Conservation (phyloP, 768 basidiomycete genomes). For the Agrocybe pediades region DNA sequence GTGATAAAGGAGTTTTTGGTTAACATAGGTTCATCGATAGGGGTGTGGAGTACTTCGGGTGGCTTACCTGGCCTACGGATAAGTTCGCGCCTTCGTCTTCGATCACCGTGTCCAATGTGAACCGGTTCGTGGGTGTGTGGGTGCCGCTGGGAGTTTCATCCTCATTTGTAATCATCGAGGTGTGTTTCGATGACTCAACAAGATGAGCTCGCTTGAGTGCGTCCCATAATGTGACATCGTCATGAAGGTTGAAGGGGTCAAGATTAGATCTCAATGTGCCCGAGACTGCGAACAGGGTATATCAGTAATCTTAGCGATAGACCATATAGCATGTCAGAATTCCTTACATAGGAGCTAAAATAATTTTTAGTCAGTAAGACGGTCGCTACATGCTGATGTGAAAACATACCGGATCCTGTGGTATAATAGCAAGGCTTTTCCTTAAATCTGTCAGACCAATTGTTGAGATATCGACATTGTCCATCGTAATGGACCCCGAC, state of each 20-base stretch:
- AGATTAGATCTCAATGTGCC: conserved; percentile 86
- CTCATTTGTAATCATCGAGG: conserved; percentile 24
- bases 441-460: conserved; percentile 79
- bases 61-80: conserved; percentile 65
- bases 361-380: conserved; percentile 9
- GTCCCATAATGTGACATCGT: conserved; percentile 85
- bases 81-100: conserved; percentile 89
- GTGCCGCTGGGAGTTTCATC: conserved; percentile 39
- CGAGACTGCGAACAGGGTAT: conserved; percentile 48
- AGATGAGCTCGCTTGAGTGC: conserved; percentile 85
- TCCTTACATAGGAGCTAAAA: conserved; percentile 49
- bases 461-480: conserved; percentile 81
- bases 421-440: conserved; percentile 73
- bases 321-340: not conserved
- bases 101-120: conserved; percentile 80
- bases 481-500: conserved; percentile 75
- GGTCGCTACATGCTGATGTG: conserved; percentile 5
- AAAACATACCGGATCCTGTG: conserved; percentile 72
- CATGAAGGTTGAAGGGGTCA: conserved; percentile 83
- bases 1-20: not conserved
- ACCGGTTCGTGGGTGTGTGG: conserved; percentile 56
- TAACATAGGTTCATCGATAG: conserved; percentile 2
- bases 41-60: conserved; percentile 9
- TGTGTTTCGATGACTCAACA: conserved; percentile 52
- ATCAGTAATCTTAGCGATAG: not conserved